Conservation (phyloP, 345 rosid species). For the Salix udensis region DNA sequence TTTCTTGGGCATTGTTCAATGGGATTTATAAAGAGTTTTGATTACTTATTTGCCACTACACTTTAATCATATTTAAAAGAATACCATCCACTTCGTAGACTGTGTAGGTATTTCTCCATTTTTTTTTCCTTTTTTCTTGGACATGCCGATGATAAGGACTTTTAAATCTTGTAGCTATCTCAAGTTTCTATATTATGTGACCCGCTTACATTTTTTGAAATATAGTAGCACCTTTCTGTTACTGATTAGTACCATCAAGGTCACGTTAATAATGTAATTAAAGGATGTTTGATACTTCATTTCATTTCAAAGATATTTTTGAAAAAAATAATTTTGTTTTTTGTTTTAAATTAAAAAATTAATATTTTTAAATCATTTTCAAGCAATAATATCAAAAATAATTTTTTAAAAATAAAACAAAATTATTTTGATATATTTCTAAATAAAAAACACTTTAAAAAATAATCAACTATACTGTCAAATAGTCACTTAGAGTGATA, state of each 20-base stretch:
- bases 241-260: background rate
- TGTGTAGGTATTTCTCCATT: conserved; percentile 4
- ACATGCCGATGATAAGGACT: conserved; percentile 24
- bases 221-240: background rate
- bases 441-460: no score
- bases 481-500: background rate
- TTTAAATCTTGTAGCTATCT: background rate
- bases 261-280: background rate
- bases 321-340: no score
- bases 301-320: no score
- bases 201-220: conserved; percentile 36
- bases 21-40: conserved; percentile 7
- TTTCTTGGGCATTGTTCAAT: background rate
- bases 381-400: accelerated
- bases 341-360: no score
- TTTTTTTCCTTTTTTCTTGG: conserved; percentile 11
- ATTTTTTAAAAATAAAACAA: no score
- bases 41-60: conserved; percentile 11
- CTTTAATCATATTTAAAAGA: conserved; percentile 7
- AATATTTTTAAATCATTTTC: no score
- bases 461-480: no score
- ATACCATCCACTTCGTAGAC: conserved; percentile 38
- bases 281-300: no score
- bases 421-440: no score
- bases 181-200: background rate